Conservation (phyloP, 352 stramenopile species). For the Globisporangium heterothallicum region DNA sequence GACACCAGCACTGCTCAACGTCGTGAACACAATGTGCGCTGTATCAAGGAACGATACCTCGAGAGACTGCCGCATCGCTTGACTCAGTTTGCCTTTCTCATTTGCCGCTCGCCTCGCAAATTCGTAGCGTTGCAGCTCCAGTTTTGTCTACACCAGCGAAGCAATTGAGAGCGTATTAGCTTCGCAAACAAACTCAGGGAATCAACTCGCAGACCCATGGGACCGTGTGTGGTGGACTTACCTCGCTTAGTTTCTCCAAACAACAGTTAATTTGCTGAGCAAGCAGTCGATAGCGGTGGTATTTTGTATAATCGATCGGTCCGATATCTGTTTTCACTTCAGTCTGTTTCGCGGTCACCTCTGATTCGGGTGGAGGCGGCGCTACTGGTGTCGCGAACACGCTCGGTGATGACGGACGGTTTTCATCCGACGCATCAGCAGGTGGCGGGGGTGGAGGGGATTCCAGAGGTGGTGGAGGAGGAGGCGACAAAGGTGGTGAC, state of each 20-base stretch:
- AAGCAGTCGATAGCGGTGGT: conserved; percentile 57
- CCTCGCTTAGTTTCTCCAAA: conserved; percentile 66
- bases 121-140: conserved; percentile 82
- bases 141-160: conserved; percentile 39
- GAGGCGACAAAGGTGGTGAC: conserved; percentile 42
- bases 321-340: conserved; percentile 8
- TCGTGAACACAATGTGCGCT: conserved; percentile 91
- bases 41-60: conserved; percentile 87
- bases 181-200: conserved; percentile 1
- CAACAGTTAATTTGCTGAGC: conserved; percentile 79
- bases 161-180: not conserved
- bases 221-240: conserved; percentile 18
- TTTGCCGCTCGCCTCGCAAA: conserved; percentile 62
- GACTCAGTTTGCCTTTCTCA: conserved; percentile 57
- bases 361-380: conserved; percentile 15
- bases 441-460: conserved; percentile 15
- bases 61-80: conserved; percentile 68
- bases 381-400: conserved; percentile 30
- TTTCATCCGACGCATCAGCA: conserved; percentile 9
- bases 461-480: conserved; percentile 28
- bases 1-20: conserved; percentile 85
- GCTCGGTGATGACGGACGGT: conserved; percentile 29
- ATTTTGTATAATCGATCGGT: conserved; percentile 70
- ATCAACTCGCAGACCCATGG: conserved; percentile 5
- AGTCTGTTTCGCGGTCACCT: not conserved